phyloP scores from a whole-genome alignment of 176 grass and related monocot species.

The Oryza glumipatula region DNA sequence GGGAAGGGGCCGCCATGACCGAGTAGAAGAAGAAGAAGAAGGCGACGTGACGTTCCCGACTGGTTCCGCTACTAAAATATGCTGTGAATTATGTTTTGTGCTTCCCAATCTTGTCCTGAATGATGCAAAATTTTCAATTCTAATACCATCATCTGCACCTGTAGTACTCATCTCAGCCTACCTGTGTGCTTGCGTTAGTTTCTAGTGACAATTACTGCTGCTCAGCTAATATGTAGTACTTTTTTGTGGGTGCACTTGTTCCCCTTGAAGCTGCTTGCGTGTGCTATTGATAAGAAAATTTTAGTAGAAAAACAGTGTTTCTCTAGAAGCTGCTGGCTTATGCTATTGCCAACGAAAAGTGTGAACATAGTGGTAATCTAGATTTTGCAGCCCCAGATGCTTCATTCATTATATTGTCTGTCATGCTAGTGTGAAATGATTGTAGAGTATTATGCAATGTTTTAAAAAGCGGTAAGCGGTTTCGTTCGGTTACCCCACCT shows the following conservation, averaged over 20 bases:
- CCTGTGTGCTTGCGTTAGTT: neutral
- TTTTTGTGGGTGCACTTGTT: neutral
- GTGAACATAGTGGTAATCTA: neutral
- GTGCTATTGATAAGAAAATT: neutral
- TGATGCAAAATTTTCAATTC: slow-evolving; percentile 41
- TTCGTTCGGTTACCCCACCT: too few relatives aligned
- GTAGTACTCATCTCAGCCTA: slow-evolving; percentile 1
- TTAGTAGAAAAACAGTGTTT: neutral
- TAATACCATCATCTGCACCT: slow-evolving; percentile 20
- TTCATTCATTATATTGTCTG: slow-evolving; percentile 12
- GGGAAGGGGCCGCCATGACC: slow-evolving; percentile 35
- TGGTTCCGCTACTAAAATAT: slow-evolving; percentile 29
- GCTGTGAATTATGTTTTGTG: slow-evolving; percentile 36
- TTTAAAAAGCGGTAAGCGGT: too few relatives aligned
- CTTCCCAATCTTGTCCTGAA: slow-evolving; percentile 36
- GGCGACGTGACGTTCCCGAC: neutral
- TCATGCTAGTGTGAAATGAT: neutral
- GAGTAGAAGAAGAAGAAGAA: slow-evolving; percentile 30
- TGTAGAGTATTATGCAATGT: neutral
- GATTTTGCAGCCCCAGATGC: neutral
- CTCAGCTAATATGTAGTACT: neutral
- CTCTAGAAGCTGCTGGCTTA: slow-evolving; percentile 23
- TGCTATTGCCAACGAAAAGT: neutral
- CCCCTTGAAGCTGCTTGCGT: slow-evolving; percentile 19
- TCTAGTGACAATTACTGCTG: slow-evolving; percentile 9